These are phyloP conservation scores for Rhodotorula sp. DNA, from an alignment of 1,284 basidiomycete genomes.

Conservation along the genomic window DNA sequence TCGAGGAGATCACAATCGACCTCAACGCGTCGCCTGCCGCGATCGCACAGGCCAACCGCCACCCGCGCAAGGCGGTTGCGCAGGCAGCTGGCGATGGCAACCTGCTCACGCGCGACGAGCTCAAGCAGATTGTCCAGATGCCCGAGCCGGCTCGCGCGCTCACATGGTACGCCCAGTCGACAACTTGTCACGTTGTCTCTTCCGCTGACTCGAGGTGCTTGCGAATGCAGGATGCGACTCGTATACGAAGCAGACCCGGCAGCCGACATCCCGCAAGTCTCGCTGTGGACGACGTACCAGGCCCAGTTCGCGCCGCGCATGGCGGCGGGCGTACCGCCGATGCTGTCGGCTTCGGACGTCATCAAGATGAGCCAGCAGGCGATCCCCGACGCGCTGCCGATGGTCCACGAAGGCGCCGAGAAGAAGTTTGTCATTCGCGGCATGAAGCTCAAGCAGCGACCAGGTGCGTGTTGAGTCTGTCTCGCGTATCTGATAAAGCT, in stretches of 20 bases:
- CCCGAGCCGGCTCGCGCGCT: conserved; percentile 51
- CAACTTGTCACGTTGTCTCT: neutral
- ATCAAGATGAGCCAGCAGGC: conserved; percentile 79
- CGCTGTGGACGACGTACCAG: conserved; percentile 85
- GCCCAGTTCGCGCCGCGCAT: conserved; percentile 54
- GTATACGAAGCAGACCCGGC: conserved; percentile 71
- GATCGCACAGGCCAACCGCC: conserved; percentile 49
- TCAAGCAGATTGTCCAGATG: conserved; percentile 61
- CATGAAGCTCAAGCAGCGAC: conserved; percentile 58
- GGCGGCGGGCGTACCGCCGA: conserved; percentile 58
- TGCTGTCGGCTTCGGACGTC: conserved; percentile 77
- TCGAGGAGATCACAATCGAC: conserved; percentile 59
- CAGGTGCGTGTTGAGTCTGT: conserved; percentile 13
- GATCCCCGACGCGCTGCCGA: conserved; percentile 75
- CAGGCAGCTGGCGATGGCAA: neutral
- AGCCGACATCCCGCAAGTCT: conserved; percentile 80
- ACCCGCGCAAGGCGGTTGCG: conserved; percentile 43
- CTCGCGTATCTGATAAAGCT: neutral
- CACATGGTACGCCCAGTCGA: conserved; percentile 62
- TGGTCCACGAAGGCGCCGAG: conserved; percentile 67
- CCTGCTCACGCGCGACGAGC: conserved; percentile 25
- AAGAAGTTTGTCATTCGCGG: conserved; percentile 77
- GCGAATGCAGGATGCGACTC: conserved; percentile 67
- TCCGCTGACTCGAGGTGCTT: neutral
- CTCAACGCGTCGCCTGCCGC: conserved; percentile 52